Percentiles rank a stretch among this genome's conserved stretches.
Evolutionary conservation across 1,284 basidiomycete species (phyloP).

Genomic region (Acaromyces ingoldii): DNA sequence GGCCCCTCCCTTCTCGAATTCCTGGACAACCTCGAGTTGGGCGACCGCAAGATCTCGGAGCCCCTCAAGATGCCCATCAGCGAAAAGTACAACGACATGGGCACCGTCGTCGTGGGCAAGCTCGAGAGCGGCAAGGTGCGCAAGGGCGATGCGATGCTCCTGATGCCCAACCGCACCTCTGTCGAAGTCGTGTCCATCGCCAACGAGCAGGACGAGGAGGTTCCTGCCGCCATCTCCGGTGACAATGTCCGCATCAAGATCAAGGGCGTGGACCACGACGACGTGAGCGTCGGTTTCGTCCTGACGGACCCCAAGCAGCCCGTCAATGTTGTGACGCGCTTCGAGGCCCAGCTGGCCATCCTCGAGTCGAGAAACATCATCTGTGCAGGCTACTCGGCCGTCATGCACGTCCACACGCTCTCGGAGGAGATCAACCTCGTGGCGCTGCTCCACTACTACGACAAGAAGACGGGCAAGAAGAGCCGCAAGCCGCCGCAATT

Average conservation of each 20-base stretch:
- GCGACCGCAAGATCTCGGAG: constrained; percentile 45
- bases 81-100: constrained; percentile 52
- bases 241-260: constrained; percentile 51
- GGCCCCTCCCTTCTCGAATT: constrained; percentile 41
- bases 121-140: constrained; percentile 47
- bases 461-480: constrained; percentile 52
- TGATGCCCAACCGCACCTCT: constrained; percentile 46
- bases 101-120: constrained; percentile 50
- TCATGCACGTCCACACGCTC: constrained; percentile 48
- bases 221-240: constrained; percentile 50
- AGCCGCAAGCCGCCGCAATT: constrained; percentile 47
- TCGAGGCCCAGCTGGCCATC: constrained; percentile 51
- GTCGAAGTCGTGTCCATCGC: constrained; percentile 46
- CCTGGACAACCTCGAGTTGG: constrained; percentile 42
- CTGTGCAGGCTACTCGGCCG: constrained; percentile 48
- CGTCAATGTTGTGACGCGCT: constrained; percentile 45
- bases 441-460: constrained; percentile 50
- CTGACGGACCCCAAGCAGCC: constrained; percentile 42
- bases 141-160: constrained; percentile 39
- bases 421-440: constrained; percentile 42
- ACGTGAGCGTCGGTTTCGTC: constrained; percentile 45
- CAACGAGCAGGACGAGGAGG: constrained; percentile 49
- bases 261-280: constrained; percentile 48
- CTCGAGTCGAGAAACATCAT: constrained; percentile 51
- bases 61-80: constrained; percentile 50